Evolutionary conservation across 1,284 basidiomycete species (phyloP).

Genomic region (Rhodotorula sp.): DNA sequence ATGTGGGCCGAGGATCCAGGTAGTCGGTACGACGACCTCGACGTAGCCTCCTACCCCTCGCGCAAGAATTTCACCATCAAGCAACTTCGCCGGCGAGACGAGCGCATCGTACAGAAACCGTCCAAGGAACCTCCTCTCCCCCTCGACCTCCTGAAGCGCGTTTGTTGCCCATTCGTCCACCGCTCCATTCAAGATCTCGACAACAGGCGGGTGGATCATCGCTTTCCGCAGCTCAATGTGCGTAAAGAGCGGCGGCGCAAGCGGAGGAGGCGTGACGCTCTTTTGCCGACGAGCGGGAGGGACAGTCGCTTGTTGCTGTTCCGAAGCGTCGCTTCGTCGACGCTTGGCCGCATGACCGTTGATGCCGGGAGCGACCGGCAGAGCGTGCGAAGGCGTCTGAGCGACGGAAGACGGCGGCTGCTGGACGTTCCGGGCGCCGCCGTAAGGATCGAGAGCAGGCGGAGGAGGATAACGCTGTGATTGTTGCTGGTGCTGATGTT

Average conservation of each 20-base stretch:
- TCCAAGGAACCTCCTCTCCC: slow-evolving; percentile 29
- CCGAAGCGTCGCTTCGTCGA: slow-evolving; percentile 5
- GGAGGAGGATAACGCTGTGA: neutral
- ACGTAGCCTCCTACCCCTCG: slow-evolving; percentile 36
- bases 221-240: slow-evolving; percentile 19
- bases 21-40: slow-evolving; percentile 37
- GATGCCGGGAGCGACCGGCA: neutral
- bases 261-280: neutral
- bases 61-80: slow-evolving; percentile 36
- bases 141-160: neutral
- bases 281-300: neutral
- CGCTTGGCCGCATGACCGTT: slow-evolving; percentile 6
- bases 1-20: slow-evolving; percentile 25
- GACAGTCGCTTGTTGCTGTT: neutral
- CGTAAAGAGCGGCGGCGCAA: slow-evolving; percentile 21
- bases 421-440: no score
- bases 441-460: no score
- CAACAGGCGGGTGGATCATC: slow-evolving; percentile 23
- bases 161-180: slow-evolving; percentile 4
- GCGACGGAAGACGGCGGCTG: no score
- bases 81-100: slow-evolving; percentile 31
- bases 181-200: slow-evolving; percentile 26
- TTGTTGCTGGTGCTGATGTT: neutral
- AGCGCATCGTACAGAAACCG: slow-evolving; percentile 40
- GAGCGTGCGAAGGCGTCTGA: neutral